These are phyloP conservation scores for Kluyveromyces nonfermentans DNA, from an alignment of 805 yeast genomes.

Conservation along the genomic window DNA sequence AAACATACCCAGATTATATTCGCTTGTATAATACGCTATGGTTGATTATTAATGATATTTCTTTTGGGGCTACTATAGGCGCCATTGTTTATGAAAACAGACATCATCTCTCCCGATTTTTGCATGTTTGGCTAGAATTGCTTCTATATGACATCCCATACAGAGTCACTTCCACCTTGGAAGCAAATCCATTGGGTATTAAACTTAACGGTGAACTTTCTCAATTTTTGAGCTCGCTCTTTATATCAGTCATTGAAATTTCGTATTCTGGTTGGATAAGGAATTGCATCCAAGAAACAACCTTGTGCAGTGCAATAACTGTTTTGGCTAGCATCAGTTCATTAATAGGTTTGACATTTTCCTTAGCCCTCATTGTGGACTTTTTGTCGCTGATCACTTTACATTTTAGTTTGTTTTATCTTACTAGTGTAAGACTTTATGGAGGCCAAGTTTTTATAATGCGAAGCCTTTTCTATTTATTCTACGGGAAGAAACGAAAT, in stretches of 20 bases:
- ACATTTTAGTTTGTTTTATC: conserved; percentile 70
- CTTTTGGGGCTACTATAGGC: conserved; percentile 59
- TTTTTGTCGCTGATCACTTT: conserved; percentile 49
- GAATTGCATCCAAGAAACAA: conserved; percentile 13
- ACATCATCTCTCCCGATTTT: conserved; percentile 29
- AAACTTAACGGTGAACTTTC: conserved; percentile 84
- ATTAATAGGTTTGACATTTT: conserved; percentile 57
- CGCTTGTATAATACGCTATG: conserved; percentile 79
- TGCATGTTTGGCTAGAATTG: conserved; percentile 19
- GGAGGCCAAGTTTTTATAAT: conserved; percentile 62
- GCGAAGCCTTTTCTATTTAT: conserved; percentile 68
- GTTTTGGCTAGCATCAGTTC: conserved; percentile 35
- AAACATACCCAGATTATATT: conserved; percentile 55
- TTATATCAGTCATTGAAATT: conserved; percentile 72
- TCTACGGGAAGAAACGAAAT: conserved; percentile 84
- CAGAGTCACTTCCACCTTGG: conserved; percentile 56
- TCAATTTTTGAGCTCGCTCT: conserved; percentile 74
- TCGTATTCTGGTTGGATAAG: conserved; percentile 37
- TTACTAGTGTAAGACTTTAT: conserved; percentile 70
- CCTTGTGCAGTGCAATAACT: conserved; percentile 24
- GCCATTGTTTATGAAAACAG: conserved; percentile 36
- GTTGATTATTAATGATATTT: conserved; percentile 74
- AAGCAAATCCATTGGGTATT: conserved; percentile 88
- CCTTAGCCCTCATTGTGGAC: conserved; percentile 60
- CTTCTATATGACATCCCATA: conserved; percentile 36